Evolutionary conservation across 345 rosid species (phyloP).

Genomic region (Citrus mangshanensis): DNA sequence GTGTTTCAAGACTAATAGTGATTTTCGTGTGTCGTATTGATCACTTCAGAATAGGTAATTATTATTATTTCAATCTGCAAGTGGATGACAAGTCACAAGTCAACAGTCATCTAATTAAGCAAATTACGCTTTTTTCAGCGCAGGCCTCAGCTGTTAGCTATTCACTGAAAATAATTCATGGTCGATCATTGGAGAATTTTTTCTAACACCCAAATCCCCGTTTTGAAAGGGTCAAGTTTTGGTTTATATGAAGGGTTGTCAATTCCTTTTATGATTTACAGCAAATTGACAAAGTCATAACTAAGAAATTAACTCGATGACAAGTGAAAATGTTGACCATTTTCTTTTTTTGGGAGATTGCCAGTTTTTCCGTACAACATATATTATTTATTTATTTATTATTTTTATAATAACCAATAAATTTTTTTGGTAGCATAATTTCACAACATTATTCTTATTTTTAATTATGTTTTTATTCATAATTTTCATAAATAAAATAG

Average conservation of each 20-base stretch:
- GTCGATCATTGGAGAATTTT: neutral
- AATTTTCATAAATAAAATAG: no score
- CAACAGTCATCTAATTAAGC: neutral
- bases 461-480: no score
- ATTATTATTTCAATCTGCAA: neutral
- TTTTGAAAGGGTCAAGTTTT: slow-evolving; percentile 10
- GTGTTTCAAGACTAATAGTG: neutral
- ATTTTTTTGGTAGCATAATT: no score
- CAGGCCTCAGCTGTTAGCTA: neutral
- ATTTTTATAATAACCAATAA: no score
- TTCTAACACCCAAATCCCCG: neutral
- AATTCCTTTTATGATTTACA: neutral
- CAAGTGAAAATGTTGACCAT: neutral
- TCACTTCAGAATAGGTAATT: neutral
- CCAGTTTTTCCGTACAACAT: no score
- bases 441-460: no score
- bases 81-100: neutral
- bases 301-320: neutral
- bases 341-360: neutral
- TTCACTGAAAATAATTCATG: neutral
- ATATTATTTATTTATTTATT: no score
- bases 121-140: no score
- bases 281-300: neutral
- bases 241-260: neutral
- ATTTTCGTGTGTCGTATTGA: neutral